A percentile compares a stretch with the other conserved stretches of the same genome.
Evolutionary conservation across 2,329 filamentous ascomycete species (phyloP).

Genomic region (Fonsecaea nubica): DNA sequence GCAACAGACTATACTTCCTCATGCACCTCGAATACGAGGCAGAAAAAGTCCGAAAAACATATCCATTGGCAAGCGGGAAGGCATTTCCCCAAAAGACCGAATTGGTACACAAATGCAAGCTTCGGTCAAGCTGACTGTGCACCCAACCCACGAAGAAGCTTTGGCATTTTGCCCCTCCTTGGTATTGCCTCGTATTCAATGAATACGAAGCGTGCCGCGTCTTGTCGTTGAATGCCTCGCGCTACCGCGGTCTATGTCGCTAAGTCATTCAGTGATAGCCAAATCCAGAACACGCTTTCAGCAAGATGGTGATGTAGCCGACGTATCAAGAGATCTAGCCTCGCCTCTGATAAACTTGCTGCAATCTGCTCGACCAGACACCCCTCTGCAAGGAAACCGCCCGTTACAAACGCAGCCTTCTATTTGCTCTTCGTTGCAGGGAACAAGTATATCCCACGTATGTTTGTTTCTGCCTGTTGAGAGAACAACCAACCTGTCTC

Average conservation of each 20-base stretch:
- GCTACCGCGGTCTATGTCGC: neutral
- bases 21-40: neutral
- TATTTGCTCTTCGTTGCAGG: neutral
- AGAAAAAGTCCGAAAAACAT: neutral
- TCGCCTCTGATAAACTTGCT: neutral
- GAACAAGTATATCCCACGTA: neutral
- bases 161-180: constrained; percentile 3
- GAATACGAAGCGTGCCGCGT: constrained; percentile 12
- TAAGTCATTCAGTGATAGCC: constrained; percentile 4
- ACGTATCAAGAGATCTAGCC: neutral
- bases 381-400: neutral
- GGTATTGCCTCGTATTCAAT: constrained; percentile 15
- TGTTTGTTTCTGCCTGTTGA: neutral
- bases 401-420: neutral
- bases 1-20: neutral
- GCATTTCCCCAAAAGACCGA: neutral
- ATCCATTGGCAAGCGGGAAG: neutral
- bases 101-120: neutral
- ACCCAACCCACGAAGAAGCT: neutral
- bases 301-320: neutral
- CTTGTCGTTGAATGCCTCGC: neutral
- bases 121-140: constrained; percentile 14
- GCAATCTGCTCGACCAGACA: neutral
- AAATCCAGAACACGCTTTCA: neutral
- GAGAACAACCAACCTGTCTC: neutral